Percentiles rank a stretch among this genome's conserved stretches.
Evolutionary conservation across 768 basidiomycete genomes (phyloP).

Genomic region (Trametes cinnabarina): DNA sequence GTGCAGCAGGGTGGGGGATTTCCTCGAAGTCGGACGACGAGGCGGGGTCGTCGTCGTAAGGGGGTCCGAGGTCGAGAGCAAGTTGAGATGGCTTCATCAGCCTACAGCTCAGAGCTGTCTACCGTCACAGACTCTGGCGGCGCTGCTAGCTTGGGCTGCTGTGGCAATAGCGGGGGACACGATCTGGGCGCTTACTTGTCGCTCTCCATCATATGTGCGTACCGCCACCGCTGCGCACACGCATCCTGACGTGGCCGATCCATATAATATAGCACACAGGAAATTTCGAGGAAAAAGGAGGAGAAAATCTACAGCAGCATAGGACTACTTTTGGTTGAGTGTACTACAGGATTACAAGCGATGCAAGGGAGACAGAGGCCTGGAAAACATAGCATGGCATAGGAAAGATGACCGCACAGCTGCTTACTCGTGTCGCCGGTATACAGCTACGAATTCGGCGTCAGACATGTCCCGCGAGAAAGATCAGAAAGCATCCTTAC

Average conservation of each 20-base stretch:
- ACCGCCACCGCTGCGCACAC: constrained; percentile 16
- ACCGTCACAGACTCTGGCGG: too few species aligned
- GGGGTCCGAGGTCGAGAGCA: constrained; percentile 66
- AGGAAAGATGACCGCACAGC: constrained; percentile 11
- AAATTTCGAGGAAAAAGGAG: neutral
- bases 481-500: constrained; percentile 38
- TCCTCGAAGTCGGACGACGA: constrained; percentile 73
- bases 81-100: constrained; percentile 48
- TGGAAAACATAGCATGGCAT: constrained; percentile 11
- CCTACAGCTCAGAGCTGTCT: constrained; percentile 2
- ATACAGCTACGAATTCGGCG: constrained; percentile 36
- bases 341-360: constrained; percentile 21
- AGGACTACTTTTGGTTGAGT: constrained; percentile 16
- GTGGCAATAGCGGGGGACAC: constrained; percentile 7
- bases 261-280: neutral
- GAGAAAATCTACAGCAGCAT: neutral
- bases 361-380: constrained; percentile 13
- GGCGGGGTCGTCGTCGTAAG: constrained; percentile 46
- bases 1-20: constrained; percentile 53
- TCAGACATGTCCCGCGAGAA: neutral
- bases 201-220: constrained; percentile 3
- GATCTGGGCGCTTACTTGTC: constrained; percentile 3
- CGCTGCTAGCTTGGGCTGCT: neutral
- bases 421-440: constrained; percentile 43
- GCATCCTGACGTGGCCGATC: constrained; percentile 19